Evolutionary conservation across 208 protist genomes (phyloP), one percentile per base, ranked within the genome.

Genomic region (Leishmania aethiopica): DNA sequence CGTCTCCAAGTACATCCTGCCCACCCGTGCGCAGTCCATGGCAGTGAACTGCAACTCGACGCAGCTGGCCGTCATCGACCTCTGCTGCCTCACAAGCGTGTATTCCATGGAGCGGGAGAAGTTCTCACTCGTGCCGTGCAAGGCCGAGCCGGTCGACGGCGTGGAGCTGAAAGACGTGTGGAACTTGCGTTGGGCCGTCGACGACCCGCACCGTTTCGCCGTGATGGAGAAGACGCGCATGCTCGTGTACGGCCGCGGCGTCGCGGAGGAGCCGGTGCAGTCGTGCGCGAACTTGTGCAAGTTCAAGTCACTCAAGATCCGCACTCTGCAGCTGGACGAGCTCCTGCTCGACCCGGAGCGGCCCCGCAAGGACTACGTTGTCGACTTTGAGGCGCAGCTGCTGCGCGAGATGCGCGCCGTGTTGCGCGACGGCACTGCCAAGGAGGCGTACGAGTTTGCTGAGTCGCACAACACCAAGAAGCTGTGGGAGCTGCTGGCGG

Each of bases 151-250:
- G 55, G 19, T 96, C 32, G 85, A 87, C 2, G 83, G 87, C 55
- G 92, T 99, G 64, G 97, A 99, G 89, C 90, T 96, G 15, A 99
- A 99, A 85, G 98, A 99, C 71, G 97, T 98, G 22, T 99, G 98
- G 98, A 93, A 96, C 86, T 72, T 99, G 75, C 78, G 82, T 67
- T 99, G 98, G 98, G 91, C 96, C 57, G 79, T 86, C 6, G 99
- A 99, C 84, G 95, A 99, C 84, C 96, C 98, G 17, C 81, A 95
- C 72, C 91, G 97, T 53, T 93, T 99, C 70, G 98, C 96, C 37
- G 88, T 99, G 73, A 98, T 99, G 97, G 98, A 99, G 89, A 98
- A 98, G 88, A 98, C 98, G 42, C 90, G 96, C 75, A 96, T 99
- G 93, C 96, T 95, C 79, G 92, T 99, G 72, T 99, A 98, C 84